Base-by-base conservation (phyloP, 2,329 filamentous ascomycete species). In the Trichoderma oligosporum region DNA sequence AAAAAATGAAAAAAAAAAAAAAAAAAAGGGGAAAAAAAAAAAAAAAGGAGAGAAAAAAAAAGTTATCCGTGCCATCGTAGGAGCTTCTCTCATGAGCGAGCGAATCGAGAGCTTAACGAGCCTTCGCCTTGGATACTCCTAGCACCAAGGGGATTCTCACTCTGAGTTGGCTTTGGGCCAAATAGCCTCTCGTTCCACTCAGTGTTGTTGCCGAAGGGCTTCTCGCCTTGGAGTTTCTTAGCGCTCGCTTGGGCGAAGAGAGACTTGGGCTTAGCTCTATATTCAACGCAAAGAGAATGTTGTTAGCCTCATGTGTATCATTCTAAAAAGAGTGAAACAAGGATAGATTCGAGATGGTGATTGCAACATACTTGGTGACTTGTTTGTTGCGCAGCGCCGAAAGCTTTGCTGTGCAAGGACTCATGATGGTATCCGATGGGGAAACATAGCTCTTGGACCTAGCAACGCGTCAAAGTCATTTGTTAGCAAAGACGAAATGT, bases 361-460 rank as follows among this genome's bases (percentile, higher is more conserved):
- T n/a, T n/a, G n/a, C n/a, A 44, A 80, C 82, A 70, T 79, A 90
- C 87, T 91, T 93, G 75, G 81, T 82, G 61, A 85, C 85, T 67
- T 90, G 86, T 78, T 91, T 91, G 75, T 83, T 89, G 74, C 89
- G 88, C 73, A 92, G 84, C 38, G 87, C 86, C 62, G 81, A 87
- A 66, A 94, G 82, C 80, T 94, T 94, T 72, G 88, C 86, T 16
- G 86, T 88, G 73, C 89, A 91, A 33, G 90, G 90, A 66, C 87
- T 91, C 85, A 91, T 89, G 77, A 95, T 92, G 74, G 84, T 85
- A 73, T 95, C 90, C n/a, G 88, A 92, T 2, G 90, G 90, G 16
- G 88, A 92, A 70, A 92, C 78, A 74, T 92, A 93, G 63, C 81
- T 76, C 65, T 78, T 76, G 44, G 72, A 66, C 51, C 75, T 74